Evolutionary conservation across 129 eudicot species (phyloP).

Genomic region (Daucus carota): DH1_v3.0 NC_030381.2:23268001-23268500

Average conservation of each 20-base stretch:
- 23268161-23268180: background rate
- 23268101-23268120: background rate
- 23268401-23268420: constrained; percentile 96
- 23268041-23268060: background rate
- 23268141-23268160: background rate
- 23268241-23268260: constrained; percentile 79
- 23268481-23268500: constrained; percentile 75
- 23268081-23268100: background rate
- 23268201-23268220: constrained; percentile 70
- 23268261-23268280: constrained; percentile 66
- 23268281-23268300: constrained; percentile 80
- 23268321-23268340: constrained; percentile 57
- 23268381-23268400: constrained; percentile 79
- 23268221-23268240: constrained; percentile 85
- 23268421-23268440: constrained; percentile 84
- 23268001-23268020: background rate
- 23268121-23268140: background rate
- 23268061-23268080: background rate
- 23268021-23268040: background rate
- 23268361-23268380: constrained; percentile 78
- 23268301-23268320: constrained; percentile 62
- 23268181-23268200: background rate
- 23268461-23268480: constrained; percentile 99
- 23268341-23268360: constrained; percentile 62
- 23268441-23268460: constrained; percentile 78